Conservation (phyloP, 441 rosid species). For the Lepidium campestre region DNA sequence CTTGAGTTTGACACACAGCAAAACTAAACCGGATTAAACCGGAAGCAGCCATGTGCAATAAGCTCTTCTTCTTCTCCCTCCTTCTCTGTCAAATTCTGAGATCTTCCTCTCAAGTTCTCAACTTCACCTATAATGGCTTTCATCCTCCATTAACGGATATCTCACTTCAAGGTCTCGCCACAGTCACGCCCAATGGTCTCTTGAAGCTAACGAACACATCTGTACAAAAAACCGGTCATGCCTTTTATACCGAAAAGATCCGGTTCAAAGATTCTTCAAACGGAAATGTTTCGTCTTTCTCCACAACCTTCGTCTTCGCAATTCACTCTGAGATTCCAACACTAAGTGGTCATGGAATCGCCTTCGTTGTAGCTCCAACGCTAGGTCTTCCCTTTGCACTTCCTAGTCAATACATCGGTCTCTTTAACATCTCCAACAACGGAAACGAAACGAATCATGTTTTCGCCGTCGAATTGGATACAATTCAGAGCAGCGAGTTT, state of each 20-base stretch:
- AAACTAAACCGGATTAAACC: background rate
- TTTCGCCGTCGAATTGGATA: constrained; percentile 77
- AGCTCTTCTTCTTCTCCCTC: constrained; percentile 10
- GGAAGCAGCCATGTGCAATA: constrained; percentile 15
- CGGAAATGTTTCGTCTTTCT: constrained; percentile 49
- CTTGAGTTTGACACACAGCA: background rate
- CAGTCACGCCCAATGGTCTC: constrained; percentile 39
- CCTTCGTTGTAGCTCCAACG: constrained; percentile 53
- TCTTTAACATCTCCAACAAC: constrained; percentile 43
- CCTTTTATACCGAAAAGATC: constrained; percentile 42
- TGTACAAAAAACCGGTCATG: constrained; percentile 41
- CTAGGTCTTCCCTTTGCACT: constrained; percentile 36
- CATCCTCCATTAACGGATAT: constrained; percentile 25
- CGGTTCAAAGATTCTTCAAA: constrained; percentile 41
- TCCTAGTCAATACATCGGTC: constrained; percentile 75
- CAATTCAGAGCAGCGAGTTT: constrained; percentile 63
- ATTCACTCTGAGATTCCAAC: constrained; percentile 53
- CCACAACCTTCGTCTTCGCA: constrained; percentile 51
- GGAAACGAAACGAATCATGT: constrained; percentile 63
- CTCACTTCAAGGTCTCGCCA: constrained; percentile 44
- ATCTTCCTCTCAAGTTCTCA: constrained; percentile 20
- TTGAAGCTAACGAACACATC: constrained; percentile 49
- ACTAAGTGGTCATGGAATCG: constrained; percentile 82
- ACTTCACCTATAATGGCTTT: constrained; percentile 23
- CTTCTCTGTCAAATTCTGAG: constrained; percentile 1